phyloP scores from a whole-genome alignment of 768 basidiomycete genomes.

The Boletus edulis region DNA sequence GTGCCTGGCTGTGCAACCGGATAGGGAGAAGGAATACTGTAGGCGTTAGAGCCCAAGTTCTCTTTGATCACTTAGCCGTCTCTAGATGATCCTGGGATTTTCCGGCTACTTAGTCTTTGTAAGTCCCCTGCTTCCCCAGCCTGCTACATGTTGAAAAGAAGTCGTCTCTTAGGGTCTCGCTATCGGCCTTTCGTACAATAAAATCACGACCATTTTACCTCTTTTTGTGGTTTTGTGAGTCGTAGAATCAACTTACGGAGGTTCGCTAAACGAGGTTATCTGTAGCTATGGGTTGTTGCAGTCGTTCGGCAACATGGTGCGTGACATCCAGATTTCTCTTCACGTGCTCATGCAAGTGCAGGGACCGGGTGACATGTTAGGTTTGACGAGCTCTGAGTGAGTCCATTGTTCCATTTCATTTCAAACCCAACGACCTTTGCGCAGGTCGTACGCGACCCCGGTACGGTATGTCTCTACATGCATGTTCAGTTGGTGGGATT shows the following conservation, averaged over 20 bases:
- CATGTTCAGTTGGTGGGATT: background rate
- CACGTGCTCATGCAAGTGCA: slow-evolving; percentile 23
- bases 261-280: background rate
- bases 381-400: slow-evolving; percentile 64
- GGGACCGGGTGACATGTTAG: slow-evolving; percentile 74
- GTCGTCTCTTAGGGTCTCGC: slow-evolving; percentile 39
- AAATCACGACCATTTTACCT: slow-evolving; percentile 58
- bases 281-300: slow-evolving; percentile 69
- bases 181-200: slow-evolving; percentile 60
- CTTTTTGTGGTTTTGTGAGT: slow-evolving; percentile 68
- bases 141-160: background rate
- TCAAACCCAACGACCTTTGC: slow-evolving; percentile 1
- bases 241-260: background rate
- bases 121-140: slow-evolving; percentile 5
- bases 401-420: slow-evolving; percentile 21
- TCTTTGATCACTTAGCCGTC: slow-evolving; percentile 3
- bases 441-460: slow-evolving; percentile 60
- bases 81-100: slow-evolving; percentile 66
- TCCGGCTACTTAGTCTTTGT: slow-evolving; percentile 66
- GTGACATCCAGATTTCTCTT: slow-evolving; percentile 7
- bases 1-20: slow-evolving; percentile 48
- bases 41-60: slow-evolving; percentile 14
- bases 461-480: slow-evolving; percentile 42
- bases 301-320: slow-evolving; percentile 63
- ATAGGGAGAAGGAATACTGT: slow-evolving; percentile 60